Conservation (phyloP, 306 rosid genomes). For the Lupinus albus region DNA sequence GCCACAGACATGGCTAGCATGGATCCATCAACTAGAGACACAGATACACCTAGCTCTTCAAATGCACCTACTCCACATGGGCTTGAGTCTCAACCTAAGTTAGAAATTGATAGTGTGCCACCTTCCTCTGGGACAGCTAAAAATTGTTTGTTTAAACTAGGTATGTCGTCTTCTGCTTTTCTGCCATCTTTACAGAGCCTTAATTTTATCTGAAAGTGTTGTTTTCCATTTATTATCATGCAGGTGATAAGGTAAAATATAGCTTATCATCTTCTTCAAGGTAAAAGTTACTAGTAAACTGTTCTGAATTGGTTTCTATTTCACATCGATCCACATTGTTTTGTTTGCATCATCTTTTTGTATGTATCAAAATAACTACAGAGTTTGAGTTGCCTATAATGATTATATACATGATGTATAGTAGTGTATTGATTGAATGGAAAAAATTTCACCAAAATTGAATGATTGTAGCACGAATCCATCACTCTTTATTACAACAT, state of each 20-base stretch:
- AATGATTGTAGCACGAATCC: background rate
- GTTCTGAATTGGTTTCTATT: constrained; percentile 30
- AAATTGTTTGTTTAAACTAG: constrained; percentile 66
- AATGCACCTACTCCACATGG: constrained; percentile 61
- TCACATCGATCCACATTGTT: background rate
- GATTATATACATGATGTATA: background rate
- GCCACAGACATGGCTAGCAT: constrained; percentile 51
- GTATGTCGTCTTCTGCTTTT: constrained; percentile 45
- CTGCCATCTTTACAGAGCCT: background rate
- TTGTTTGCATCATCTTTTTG: background rate
- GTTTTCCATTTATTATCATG: constrained; percentile 41
- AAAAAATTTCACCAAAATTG: constrained; percentile 1
- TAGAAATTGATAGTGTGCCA: constrained; percentile 68
- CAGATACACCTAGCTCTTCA: constrained; percentile 69
- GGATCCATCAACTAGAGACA: constrained; percentile 66
- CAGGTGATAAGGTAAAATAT: constrained; percentile 90
- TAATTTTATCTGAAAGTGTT: constrained; percentile 27
- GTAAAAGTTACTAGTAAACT: constrained; percentile 48
- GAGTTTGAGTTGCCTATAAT: background rate
- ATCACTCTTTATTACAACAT: constrained; percentile 10
- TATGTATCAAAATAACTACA: constrained; percentile 9
- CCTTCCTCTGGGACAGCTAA: constrained; percentile 76
- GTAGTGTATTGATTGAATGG: background rate
- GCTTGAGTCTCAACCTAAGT: constrained; percentile 73
- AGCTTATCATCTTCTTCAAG: constrained; percentile 61